Percentiles rank a stretch among this genome's conserved stretches.
Evolutionary conservation across 169 alveolate genomes (phyloP).

Genomic region (Theileria luwenshuni): DNA sequence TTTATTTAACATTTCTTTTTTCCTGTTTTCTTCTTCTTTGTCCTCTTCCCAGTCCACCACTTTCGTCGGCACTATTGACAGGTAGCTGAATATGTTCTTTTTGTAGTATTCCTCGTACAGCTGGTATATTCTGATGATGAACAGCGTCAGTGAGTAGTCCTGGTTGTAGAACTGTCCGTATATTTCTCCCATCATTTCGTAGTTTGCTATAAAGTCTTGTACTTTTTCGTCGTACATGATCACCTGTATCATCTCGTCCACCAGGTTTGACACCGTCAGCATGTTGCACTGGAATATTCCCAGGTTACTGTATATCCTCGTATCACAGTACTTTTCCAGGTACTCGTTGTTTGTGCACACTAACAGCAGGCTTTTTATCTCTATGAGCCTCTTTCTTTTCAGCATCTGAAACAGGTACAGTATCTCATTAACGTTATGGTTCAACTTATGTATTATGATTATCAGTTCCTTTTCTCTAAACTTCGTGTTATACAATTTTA

Average conservation of each 20-base stretch:
- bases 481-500: constrained; percentile 18
- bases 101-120: constrained; percentile 45
- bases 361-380: constrained; percentile 36
- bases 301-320: constrained; percentile 24
- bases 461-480: constrained; percentile 17
- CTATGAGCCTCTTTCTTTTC: constrained; percentile 18
- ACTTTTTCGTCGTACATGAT: constrained; percentile 39
- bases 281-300: constrained; percentile 48
- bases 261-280: constrained; percentile 25
- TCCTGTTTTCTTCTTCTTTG: background rate
- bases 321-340: constrained; percentile 40
- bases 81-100: constrained; percentile 28
- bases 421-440: constrained; percentile 30
- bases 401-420: constrained; percentile 32
- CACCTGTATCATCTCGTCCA: constrained; percentile 45
- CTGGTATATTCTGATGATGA: constrained; percentile 38
- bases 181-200: constrained; percentile 17
- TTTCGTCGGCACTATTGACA: constrained; percentile 6
- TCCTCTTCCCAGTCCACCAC: background rate
- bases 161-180: constrained; percentile 42
- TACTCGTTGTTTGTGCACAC: constrained; percentile 40
- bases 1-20: background rate
- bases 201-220: constrained; percentile 55
- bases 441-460: constrained; percentile 35
- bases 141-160: constrained; percentile 34